These are phyloP conservation scores for Fusarium tanahbumbuense DNA, from an alignment of 2,329 filamentous ascomycete species.

Conservation along the genomic window DNA sequence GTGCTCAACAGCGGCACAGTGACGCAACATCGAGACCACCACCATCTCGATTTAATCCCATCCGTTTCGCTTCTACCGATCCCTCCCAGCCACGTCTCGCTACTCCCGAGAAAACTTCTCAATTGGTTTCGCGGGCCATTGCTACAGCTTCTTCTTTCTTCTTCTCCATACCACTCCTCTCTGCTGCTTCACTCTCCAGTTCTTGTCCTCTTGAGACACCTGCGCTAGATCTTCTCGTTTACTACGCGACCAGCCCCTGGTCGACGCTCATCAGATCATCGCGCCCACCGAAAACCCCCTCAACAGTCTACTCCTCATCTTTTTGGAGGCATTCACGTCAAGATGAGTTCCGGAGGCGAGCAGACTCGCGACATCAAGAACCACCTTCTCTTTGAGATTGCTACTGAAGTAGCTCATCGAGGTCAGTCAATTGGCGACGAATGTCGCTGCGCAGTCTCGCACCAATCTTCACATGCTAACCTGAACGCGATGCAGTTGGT, in stretches of 20 bases:
- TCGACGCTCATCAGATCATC: slow-evolving; percentile 39
- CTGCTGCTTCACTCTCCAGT: slow-evolving; percentile 3
- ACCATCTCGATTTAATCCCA: slow-evolving; percentile 40
- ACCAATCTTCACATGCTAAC: slow-evolving; percentile 28
- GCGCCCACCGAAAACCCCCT: slow-evolving; percentile 17
- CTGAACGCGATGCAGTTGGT: slow-evolving; percentile 72
- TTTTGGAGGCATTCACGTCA: slow-evolving; percentile 35
- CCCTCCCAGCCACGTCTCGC: slow-evolving; percentile 39
- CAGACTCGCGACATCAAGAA: slow-evolving; percentile 83
- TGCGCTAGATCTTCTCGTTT: slow-evolving; percentile 10
- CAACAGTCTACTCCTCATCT: slow-evolving; percentile 20
- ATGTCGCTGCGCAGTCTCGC: slow-evolving; percentile 15
- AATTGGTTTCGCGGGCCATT: slow-evolving; percentile 40
- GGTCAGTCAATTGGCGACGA: slow-evolving; percentile 63
- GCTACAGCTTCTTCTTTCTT: slow-evolving; percentile 43
- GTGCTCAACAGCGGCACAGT: slow-evolving; percentile 42
- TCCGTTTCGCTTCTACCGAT: slow-evolving; percentile 40
- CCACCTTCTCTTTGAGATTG: slow-evolving; percentile 95
- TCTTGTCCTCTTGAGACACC: slow-evolving; percentile 14
- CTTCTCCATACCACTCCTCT: slow-evolving; percentile 29
- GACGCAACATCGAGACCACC: slow-evolving; percentile 47
- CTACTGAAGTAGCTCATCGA: slow-evolving; percentile 97
- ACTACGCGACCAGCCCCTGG: slow-evolving; percentile 27
- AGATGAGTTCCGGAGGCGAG: slow-evolving; percentile 61
- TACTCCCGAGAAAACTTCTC: slow-evolving; percentile 40